These are phyloP conservation scores for Iris macrosiphon DNA, from an alignment of 106 monocot genomes.

Conservation along the genomic window DNA sequence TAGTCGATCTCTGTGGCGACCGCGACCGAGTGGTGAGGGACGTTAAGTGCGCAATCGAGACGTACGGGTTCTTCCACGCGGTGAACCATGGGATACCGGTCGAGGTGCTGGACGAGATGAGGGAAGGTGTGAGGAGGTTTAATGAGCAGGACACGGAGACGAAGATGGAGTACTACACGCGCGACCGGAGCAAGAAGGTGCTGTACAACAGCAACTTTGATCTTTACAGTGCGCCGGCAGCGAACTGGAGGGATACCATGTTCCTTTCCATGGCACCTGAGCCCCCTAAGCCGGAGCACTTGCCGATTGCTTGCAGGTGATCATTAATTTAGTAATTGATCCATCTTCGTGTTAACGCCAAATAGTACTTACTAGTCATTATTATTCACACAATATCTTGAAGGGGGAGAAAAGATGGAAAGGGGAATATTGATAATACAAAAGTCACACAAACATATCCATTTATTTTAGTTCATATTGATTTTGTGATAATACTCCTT, in stretches of 20 bases:
- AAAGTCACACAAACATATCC: too few species aligned
- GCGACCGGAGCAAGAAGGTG: conserved; percentile 13
- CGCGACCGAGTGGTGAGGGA: neutral
- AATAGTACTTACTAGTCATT: too few species aligned
- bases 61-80: conserved; percentile 25
- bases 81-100: conserved; percentile 12
- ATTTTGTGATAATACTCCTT: too few species aligned
- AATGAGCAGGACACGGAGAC: conserved; percentile 10
- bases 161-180: conserved; percentile 6
- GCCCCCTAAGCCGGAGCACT: conserved; percentile 1
- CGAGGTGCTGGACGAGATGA: conserved; percentile 8
- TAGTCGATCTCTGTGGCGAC: conserved; percentile 3
- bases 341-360: too few species aligned
- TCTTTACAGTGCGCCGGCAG: conserved; percentile 1
- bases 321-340: too few species aligned
- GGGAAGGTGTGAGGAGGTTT: conserved; percentile 15
- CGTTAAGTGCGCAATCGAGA: conserved; percentile 9
- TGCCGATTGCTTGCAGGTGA: conserved; percentile 4
- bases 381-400: too few species aligned
- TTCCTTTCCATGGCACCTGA: conserved; percentile 1
- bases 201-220: conserved; percentile 15
- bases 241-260: conserved; percentile 19
- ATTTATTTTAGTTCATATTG: too few species aligned
- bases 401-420: too few species aligned
- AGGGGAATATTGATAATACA: too few species aligned